Percentiles rank a stretch among this genome's conserved stretches.
phyloP scores from a whole-genome alignment of 257 asterid species.

The Fraxinus pennsylvanica region DNA sequence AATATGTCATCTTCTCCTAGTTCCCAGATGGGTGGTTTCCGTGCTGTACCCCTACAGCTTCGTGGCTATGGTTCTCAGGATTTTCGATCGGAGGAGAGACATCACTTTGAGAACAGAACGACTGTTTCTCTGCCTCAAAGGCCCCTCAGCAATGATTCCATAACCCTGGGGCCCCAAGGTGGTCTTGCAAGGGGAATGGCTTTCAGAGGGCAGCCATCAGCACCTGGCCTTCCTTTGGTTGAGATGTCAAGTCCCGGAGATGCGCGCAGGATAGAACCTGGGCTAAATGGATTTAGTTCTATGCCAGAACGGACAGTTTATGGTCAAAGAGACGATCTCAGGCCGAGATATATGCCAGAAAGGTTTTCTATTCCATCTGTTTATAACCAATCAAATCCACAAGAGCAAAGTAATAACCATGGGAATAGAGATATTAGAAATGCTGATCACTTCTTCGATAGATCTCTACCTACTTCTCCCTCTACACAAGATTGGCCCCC shows the following conservation, averaged over 20 bases:
- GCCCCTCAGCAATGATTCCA: conserved; percentile 4
- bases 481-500: conserved; percentile 45
- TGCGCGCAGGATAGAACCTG: neutral
- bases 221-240: conserved; percentile 13
- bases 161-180: conserved; percentile 20
- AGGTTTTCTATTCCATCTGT: conserved; percentile 1
- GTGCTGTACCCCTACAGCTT: conserved; percentile 50
- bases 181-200: conserved; percentile 23
- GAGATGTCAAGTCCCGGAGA: conserved; percentile 20
- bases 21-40: conserved; percentile 50
- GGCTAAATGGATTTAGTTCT: conserved; percentile 17
- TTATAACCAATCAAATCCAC: conserved; percentile 15
- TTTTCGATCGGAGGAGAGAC: conserved; percentile 60
- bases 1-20: conserved; percentile 60
- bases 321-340: conserved; percentile 13
- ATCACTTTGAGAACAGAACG: conserved; percentile 56
- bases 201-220: conserved; percentile 21
- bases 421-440: conserved; percentile 32
- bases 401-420: conserved; percentile 19
- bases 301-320: conserved; percentile 15
- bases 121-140: conserved; percentile 44
- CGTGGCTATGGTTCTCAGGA: conserved; percentile 80
- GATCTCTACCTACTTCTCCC: conserved; percentile 39
- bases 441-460: conserved; percentile 28
- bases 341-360: conserved; percentile 15